Evolutionary conservation across 768 basidiomycete genomes (phyloP).

Genomic region (Serendipita sp.): DNA sequence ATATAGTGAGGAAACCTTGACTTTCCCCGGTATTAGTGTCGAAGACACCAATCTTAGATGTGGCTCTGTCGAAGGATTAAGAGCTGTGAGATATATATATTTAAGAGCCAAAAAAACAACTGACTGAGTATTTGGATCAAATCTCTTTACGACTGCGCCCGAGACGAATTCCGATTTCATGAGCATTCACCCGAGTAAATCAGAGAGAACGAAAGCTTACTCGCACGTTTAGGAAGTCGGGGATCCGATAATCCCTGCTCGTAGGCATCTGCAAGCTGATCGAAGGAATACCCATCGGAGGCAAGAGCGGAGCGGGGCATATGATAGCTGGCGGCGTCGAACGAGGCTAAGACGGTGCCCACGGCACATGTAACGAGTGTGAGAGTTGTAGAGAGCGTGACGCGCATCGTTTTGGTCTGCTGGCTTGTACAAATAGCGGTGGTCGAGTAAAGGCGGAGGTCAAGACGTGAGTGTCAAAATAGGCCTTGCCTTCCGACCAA

Average conservation of each 20-base stretch:
- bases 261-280: not conserved
- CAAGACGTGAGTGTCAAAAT: not conserved
- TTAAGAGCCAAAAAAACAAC: not conserved
- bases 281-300: not conserved
- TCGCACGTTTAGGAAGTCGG: not conserved
- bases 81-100: not conserved
- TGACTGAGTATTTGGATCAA: not conserved
- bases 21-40: not conserved
- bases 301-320: not conserved
- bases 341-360: not conserved
- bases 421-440: not conserved
- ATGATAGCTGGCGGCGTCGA: not conserved
- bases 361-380: conserved; percentile 1
- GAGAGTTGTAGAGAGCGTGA: not conserved
- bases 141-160: not conserved
- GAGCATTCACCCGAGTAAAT: not conserved
- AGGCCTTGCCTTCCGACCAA: not conserved
- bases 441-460: not conserved
- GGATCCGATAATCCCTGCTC: not conserved
- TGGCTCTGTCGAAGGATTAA: not conserved
- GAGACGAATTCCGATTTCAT: too few relatives aligned
- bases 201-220: not conserved
- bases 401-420: not conserved
- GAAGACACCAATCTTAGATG: not conserved
- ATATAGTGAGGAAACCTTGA: not conserved